Percentiles rank a stretch among this genome's conserved stretches.
phyloP scores from a whole-genome alignment of 1,139 yeast genomes.

The Yamadazyma trypodendri region DNA sequence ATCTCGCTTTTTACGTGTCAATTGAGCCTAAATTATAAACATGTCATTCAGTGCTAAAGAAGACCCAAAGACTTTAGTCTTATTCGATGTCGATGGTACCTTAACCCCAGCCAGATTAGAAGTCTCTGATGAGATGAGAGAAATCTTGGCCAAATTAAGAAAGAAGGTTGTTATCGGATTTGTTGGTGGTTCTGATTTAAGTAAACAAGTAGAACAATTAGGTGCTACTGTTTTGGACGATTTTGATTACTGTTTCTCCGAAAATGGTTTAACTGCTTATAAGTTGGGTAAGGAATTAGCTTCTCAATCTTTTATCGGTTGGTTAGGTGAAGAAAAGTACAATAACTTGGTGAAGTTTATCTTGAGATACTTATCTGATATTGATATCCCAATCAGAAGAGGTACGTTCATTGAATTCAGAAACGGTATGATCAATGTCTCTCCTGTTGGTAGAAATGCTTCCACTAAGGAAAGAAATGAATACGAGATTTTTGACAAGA shows the following conservation, averaged over 20 bases:
- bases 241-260: conserved; percentile 95
- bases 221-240: conserved; percentile 74
- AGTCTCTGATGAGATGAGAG: conserved; percentile 77
- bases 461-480: conserved; percentile 90
- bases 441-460: conserved; percentile 98
- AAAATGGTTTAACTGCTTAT: conserved; percentile 97
- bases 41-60: conserved; percentile 57
- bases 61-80: conserved; percentile 63
- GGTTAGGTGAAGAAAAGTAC: conserved; percentile 96
- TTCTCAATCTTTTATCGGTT: conserved; percentile 86
- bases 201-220: conserved; percentile 93
- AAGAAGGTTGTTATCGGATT: conserved; percentile 92
- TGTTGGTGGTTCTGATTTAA: conserved; percentile 96
- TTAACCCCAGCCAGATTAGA: conserved; percentile 93
- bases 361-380: conserved; percentile 75
- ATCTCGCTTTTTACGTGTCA: background rate
- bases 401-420: conserved; percentile 99
- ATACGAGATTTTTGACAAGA: conserved; percentile 79
- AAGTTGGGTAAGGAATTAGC: conserved; percentile 84
- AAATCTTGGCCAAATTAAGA: conserved; percentile 70
- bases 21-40: conserved; percentile 4
- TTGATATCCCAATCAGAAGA: conserved; percentile 91
- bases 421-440: conserved; percentile 98
- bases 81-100: conserved; percentile 98
- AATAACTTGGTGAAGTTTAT: conserved; percentile 83